These are phyloP conservation scores for Penicillium palitans DNA, from an alignment of 2,329 filamentous ascomycete species.

Conservation along the genomic window DNA sequence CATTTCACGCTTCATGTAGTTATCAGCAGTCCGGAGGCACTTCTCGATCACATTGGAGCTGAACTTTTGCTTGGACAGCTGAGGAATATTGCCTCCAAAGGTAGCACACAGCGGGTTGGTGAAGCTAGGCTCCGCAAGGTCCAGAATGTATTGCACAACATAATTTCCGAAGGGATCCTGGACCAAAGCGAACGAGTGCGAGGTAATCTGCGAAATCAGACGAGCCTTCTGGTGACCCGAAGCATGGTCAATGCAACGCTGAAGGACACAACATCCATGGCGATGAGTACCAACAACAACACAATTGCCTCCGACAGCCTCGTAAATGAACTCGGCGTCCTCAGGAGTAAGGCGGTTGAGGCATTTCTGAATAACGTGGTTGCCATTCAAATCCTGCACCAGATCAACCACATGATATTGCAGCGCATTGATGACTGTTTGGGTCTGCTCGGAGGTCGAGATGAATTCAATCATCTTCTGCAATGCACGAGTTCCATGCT, in stretches of 20 bases:
- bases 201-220: slow-evolving; percentile 82
- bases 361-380: slow-evolving; percentile 99
- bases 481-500: slow-evolving; percentile 91
- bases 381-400: slow-evolving; percentile 96
- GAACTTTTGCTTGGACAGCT: slow-evolving; percentile 93
- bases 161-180: slow-evolving; percentile 99
- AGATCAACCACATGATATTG: slow-evolving; percentile 83
- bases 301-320: slow-evolving; percentile 83
- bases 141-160: slow-evolving; percentile 97
- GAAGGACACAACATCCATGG: slow-evolving; percentile 95
- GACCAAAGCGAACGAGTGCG: slow-evolving; percentile 82
- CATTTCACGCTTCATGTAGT: slow-evolving; percentile 73
- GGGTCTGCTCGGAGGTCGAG: slow-evolving; percentile 77
- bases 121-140: slow-evolving; percentile 82
- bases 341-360: slow-evolving; percentile 84
- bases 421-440: slow-evolving; percentile 83
- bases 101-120: slow-evolving; percentile 83
- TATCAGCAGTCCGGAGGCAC: slow-evolving; percentile 78
- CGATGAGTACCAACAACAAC: slow-evolving; percentile 93
- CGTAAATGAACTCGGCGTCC: slow-evolving; percentile 95
- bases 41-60: slow-evolving; percentile 99
- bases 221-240: slow-evolving; percentile 84
- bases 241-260: slow-evolving; percentile 97
- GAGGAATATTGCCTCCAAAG: slow-evolving; percentile 71
- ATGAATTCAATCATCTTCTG: slow-evolving; percentile 99